Evolutionary conservation across 108 stramenopile species (phyloP).

Genomic region (Cyclotella baltica): DNA sequence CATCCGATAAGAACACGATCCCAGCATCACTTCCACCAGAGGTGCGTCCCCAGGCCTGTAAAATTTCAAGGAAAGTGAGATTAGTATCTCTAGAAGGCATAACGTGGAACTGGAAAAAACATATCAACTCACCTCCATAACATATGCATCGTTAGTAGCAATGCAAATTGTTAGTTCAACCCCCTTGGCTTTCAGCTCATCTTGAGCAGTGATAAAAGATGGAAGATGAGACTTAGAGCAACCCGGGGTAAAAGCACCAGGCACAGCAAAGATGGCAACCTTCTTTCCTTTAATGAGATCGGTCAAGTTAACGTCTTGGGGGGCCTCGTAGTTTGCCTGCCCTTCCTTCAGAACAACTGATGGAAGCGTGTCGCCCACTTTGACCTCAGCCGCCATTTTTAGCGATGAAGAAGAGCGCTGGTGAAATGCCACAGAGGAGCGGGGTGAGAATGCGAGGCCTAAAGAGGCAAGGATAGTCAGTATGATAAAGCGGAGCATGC

Average conservation of each 20-base stretch:
- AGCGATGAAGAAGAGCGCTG: constrained; percentile 22
- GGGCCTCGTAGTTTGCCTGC: constrained; percentile 62
- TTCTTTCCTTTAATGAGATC: constrained; percentile 84
- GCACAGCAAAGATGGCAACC: constrained; percentile 91
- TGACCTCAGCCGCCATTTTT: constrained; percentile 66
- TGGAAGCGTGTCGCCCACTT: constrained; percentile 80
- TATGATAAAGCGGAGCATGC: constrained; percentile 33
- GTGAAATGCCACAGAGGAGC: constrained; percentile 1
- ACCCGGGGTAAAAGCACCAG: constrained; percentile 89
- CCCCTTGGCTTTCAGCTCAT: constrained; percentile 83
- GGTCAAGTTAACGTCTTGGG: constrained; percentile 59
- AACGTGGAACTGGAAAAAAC: not conserved
- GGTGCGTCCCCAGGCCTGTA: constrained; percentile 82
- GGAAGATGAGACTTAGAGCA: constrained; percentile 90
- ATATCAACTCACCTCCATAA: constrained; percentile 73
- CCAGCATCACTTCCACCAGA: constrained; percentile 83
- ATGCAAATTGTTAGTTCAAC: constrained; percentile 87
- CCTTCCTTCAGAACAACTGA: constrained; percentile 68
- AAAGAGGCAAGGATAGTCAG: constrained; percentile 22
- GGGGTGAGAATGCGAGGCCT: constrained; percentile 44
- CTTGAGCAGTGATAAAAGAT: constrained; percentile 83
- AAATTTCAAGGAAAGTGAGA: not conserved
- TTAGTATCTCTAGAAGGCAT: constrained; percentile 8
- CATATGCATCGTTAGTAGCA: constrained; percentile 89
- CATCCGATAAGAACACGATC: constrained; percentile 75